Base-by-base conservation (phyloP, 345 rosid genomes). In the Pugionium cornutum region DNA sequence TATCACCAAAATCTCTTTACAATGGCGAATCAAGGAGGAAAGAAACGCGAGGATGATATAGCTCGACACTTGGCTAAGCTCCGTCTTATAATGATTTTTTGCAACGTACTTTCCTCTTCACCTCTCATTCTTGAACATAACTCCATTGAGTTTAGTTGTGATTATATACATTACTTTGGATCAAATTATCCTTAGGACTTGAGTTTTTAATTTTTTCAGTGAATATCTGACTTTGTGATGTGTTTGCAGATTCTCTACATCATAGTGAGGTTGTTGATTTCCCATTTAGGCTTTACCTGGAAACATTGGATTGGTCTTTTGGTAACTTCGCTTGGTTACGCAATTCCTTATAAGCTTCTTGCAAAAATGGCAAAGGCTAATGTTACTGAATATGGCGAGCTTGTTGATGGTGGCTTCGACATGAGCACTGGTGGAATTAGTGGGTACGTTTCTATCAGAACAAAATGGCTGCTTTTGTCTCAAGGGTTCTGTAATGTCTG, bases 1-100 rank as follows among this genome's bases (percentile, higher is more conserved):
- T 18, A 18, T 18, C 18, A 18, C 18, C 18, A 18, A 18, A 18
- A 18, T 18, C 18, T 18, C 18, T 9, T 10, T 2, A 7, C 28
- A 57, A 91, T 89, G 95, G 98, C 92, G 65, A 92, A 92, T 83
- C 91, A 92, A 76, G 94, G 97, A 53, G 96, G 94, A 58, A 89
- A 92, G 85, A 87, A 89, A 81, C 89, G 91, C 0, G 87, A 79
- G 81, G 97, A 89, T 49, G 96, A 84, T 82, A 87, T 87, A 68
- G 47, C 84, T 32, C 88, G 91, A 65, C 98, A 83, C 78, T 89
- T 89, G 86, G 60, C 83, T 33, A 84, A 71, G 45, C 83, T 89
- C 46, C 86, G 80, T 49, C 79, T 70, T 50, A 66, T 87, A 72
- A 83, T 92, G 68, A 77, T 92, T 70, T 86, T 82, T 55, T 86